Evolutionary conservation across 495 filamentous ascomycete genomes (phyloP).

Genomic region (Aspergillus hancockii): DNA sequence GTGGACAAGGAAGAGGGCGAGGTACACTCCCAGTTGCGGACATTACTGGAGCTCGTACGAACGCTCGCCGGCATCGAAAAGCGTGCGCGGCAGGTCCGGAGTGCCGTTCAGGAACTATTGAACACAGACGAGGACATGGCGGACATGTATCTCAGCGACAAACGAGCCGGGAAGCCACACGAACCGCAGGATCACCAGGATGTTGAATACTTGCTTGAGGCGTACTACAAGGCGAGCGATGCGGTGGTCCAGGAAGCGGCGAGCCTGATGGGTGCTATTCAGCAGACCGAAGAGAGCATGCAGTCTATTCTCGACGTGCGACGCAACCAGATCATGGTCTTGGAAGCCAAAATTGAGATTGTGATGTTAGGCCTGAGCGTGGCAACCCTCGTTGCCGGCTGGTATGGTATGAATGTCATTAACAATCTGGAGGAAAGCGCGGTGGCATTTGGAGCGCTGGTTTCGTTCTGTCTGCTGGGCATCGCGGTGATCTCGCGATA

Average conservation of each 20-base stretch:
- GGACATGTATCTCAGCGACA: slow-evolving; percentile 46
- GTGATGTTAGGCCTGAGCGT: slow-evolving; percentile 32
- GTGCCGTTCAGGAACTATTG: slow-evolving; percentile 28
- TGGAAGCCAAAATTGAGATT: slow-evolving; percentile 36
- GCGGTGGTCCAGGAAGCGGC: slow-evolving; percentile 27
- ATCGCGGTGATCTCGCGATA: neutral
- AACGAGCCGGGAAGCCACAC: slow-evolving; percentile 32
- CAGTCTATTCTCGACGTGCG: slow-evolving; percentile 32
- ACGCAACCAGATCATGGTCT: slow-evolving; percentile 39
- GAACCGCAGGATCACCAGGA: slow-evolving; percentile 32
- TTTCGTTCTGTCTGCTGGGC: neutral
- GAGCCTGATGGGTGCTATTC: slow-evolving; percentile 25
- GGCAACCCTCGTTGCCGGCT: slow-evolving; percentile 33
- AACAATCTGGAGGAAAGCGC: slow-evolving; percentile 33
- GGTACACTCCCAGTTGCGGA: slow-evolving; percentile 21
- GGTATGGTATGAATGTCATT: slow-evolving; percentile 38
- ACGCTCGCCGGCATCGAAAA: slow-evolving; percentile 29
- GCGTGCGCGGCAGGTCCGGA: slow-evolving; percentile 31
- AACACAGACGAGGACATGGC: slow-evolving; percentile 38
- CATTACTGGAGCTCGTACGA: slow-evolving; percentile 24
- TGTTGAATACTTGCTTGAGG: slow-evolving; percentile 38
- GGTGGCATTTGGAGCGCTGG: slow-evolving; percentile 25
- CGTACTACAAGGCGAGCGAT: slow-evolving; percentile 35
- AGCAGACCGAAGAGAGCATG: slow-evolving; percentile 28
- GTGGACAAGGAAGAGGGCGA: slow-evolving; percentile 22